Evolutionary conservation across 1,139 yeast species (phyloP).

Genomic region (Protomyces gravidus): DNA sequence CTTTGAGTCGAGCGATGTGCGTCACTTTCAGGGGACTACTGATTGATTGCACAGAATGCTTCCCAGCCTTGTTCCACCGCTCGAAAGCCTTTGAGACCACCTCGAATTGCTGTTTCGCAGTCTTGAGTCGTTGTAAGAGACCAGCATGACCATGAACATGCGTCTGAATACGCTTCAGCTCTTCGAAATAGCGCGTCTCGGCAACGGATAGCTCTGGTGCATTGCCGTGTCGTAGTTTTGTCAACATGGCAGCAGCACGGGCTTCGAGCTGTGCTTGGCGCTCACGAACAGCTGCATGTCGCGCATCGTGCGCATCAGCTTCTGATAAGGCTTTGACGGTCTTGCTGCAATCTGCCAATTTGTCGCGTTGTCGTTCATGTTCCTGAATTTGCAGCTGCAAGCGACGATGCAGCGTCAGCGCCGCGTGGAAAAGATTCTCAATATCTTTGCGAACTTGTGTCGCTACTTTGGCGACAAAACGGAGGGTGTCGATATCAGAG

Average conservation of each 20-base stretch:
- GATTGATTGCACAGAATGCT: not conserved
- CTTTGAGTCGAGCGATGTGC: conserved; percentile 1
- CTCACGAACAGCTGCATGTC: conserved; percentile 31
- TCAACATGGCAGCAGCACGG: conserved; percentile 40
- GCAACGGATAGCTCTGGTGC: conserved; percentile 42
- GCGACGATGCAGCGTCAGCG: conserved; percentile 15
- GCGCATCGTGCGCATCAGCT: not conserved
- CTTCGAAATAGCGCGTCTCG: conserved; percentile 49
- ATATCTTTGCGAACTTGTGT: conserved; percentile 12
- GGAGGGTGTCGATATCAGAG: conserved; percentile 20
- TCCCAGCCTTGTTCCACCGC: not conserved
- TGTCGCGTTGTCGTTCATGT: conserved; percentile 17
- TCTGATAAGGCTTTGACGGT: not conserved
- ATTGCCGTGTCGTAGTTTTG: conserved; percentile 37
- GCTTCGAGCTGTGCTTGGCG: conserved; percentile 41
- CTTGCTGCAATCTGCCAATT: conserved; percentile 7
- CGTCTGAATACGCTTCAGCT: conserved; percentile 40
- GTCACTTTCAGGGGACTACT: conserved; percentile 15
- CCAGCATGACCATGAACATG: conserved; percentile 20
- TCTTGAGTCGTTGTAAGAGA: not conserved
- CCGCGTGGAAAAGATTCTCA: conserved; percentile 7
- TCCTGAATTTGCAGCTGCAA: conserved; percentile 25
- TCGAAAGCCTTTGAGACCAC: not conserved
- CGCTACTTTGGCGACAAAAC: conserved; percentile 27
- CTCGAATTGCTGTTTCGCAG: conserved; percentile 2